Base-by-base conservation (phyloP, 2,329 filamentous ascomycete species). In the Alternaria sp. region DNA sequence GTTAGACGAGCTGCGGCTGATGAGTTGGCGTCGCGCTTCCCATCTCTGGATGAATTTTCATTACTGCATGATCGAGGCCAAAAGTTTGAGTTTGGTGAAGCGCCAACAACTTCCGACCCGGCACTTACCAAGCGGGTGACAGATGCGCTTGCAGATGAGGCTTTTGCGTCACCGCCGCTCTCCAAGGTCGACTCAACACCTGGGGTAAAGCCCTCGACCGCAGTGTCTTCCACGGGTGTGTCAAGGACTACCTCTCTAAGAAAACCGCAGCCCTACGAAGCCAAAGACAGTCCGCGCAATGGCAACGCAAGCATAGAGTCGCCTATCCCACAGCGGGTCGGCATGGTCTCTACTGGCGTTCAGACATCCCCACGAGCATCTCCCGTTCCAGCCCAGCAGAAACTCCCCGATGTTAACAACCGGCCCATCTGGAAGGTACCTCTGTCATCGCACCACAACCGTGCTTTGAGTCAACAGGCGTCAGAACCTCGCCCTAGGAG, bases 31-130 rank as follows among this genome's bases (percentile, higher is more conserved):
- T 87, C 89, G 26, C 88, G 92, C 56, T 99, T 97, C 71, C 96
- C 96, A 0, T 94, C 93, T 6, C 84, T 99, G 23, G 94, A 98
- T 73, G 93, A 98, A 71, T 99, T 99, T 75, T 90, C 95, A 4
- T 84, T 99, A 18, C 83, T 97, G 47, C 93, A 97, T 71, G 94
- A 98, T 66, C 88, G 92, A 65, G 92, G 92, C 4, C 82, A 88
- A 64, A 94, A 93, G 63, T 97, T 97, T 72, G 90, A 95, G 58
- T 97, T 97, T 77, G 90, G 72, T 1, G 80, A 84, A 46, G 56
- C 68, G 28, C 67, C 73, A 44, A 58, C 66, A 7, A 83, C 86
- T 23, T 80, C 82, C 43, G 79, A 78, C 11, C 80, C 82, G 11
- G 80, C 80, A 67, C 79, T 93, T 15, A 88, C 86, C 30, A 87